phyloP scores from a whole-genome alignment of 2,329 filamentous ascomycete genomes.

The Colletotrichum spaethianum region DNA sequence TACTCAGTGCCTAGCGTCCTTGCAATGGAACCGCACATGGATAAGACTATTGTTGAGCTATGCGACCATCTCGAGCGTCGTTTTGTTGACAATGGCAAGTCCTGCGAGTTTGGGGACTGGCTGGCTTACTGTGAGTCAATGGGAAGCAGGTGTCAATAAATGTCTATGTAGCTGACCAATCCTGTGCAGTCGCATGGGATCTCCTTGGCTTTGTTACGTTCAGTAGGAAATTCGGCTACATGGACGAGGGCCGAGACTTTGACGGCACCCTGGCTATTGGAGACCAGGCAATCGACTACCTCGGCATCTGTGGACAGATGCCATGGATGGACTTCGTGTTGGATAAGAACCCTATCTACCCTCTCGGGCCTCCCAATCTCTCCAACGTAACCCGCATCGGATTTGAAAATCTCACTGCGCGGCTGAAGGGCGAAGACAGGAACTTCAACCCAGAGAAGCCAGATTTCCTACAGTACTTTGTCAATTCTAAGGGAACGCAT shows the following conservation, averaged over 20 bases:
- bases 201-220: conserved; percentile 58
- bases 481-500: conserved; percentile 51
- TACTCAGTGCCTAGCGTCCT: conserved; percentile 50
- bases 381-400: conserved; percentile 44
- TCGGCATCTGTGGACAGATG: conserved; percentile 48
- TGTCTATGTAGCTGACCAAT: neutral
- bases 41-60: conserved; percentile 50
- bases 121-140: conserved; percentile 44
- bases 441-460: conserved; percentile 40
- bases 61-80: conserved; percentile 47
- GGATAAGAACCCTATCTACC: conserved; percentile 49
- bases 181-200: conserved; percentile 53
- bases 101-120: conserved; percentile 46
- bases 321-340: conserved; percentile 47
- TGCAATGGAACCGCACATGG: conserved; percentile 50
- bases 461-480: conserved; percentile 52
- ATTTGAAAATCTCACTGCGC: conserved; percentile 40
- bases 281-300: conserved; percentile 51
- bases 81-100: conserved; percentile 46
- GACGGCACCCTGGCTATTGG: conserved; percentile 51
- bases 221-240: conserved; percentile 57
- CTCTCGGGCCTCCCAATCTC: conserved; percentile 45
- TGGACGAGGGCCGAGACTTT: conserved; percentile 55
- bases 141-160: neutral
- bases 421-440: conserved; percentile 36